These are phyloP conservation scores for Clarireedia hainanense DNA, from an alignment of 2,329 filamentous ascomycete species.

Conservation along the genomic window DNA sequence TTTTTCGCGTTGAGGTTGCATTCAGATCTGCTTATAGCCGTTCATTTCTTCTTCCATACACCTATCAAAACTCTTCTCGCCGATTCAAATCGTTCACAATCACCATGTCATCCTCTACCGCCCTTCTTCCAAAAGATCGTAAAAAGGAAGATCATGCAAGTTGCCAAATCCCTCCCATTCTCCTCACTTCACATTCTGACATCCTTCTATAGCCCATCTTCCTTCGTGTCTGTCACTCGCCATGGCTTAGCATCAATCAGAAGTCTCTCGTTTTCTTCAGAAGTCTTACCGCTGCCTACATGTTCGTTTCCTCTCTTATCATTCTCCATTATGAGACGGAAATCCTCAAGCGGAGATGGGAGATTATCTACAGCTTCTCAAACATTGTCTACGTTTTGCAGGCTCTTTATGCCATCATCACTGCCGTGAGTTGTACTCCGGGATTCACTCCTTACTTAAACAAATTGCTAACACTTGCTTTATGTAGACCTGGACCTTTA, in stretches of 20 bases:
- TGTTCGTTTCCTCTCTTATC: constrained; percentile 19
- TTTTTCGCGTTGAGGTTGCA: neutral
- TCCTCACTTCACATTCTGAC: neutral
- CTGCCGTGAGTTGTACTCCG: constrained; percentile 22
- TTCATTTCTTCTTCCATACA: constrained; percentile 3
- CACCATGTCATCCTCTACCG: constrained; percentile 28
- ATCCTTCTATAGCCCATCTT: constrained; percentile 25
- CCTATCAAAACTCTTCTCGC: constrained; percentile 1
- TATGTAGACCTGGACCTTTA: constrained; percentile 27
- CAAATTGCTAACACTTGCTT: neutral
- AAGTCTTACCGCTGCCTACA: constrained; percentile 19
- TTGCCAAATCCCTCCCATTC: neutral
- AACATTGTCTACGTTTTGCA: constrained; percentile 26
- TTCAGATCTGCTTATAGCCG: constrained; percentile 1
- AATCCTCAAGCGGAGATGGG: constrained; percentile 14
- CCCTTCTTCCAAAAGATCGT: constrained; percentile 26
- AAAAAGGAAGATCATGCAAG: constrained; percentile 25
- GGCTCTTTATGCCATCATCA: constrained; percentile 24
- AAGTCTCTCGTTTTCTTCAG: constrained; percentile 23
- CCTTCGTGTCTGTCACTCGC: constrained; percentile 29
- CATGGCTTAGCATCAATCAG: constrained; percentile 27
- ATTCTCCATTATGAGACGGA: constrained; percentile 23
- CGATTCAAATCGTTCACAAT: neutral
- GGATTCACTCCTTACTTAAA: too few species aligned
- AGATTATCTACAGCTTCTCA: constrained; percentile 25